A percentile compares a stretch with the other conserved stretches of the same genome.
Evolutionary conservation across 768 basidiomycete genomes (phyloP).

Genomic region (Tulasnella sp.): DNA sequence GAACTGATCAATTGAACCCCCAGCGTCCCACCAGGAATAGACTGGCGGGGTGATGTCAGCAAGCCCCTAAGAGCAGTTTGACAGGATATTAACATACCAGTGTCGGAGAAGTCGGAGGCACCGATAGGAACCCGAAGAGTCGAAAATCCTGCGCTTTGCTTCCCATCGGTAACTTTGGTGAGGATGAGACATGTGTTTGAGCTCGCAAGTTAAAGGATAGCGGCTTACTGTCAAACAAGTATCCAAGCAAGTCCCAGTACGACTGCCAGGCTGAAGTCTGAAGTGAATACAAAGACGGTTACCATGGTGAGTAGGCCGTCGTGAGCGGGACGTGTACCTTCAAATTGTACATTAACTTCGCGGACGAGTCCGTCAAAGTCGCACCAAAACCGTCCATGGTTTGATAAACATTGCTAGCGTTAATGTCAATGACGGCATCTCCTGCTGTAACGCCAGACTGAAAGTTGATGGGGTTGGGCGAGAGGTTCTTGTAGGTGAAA

Average conservation of each 20-base stretch:
- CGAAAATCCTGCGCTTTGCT: slow-evolving; percentile 46
- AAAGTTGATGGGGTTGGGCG: slow-evolving; percentile 6
- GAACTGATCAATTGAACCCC: slow-evolving; percentile 43
- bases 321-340: not conserved
- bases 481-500: slow-evolving; percentile 2
- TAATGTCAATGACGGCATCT: slow-evolving; percentile 7
- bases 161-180: slow-evolving; percentile 42
- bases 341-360: not conserved
- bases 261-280: slow-evolving; percentile 41
- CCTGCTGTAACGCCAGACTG: not conserved
- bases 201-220: not conserved
- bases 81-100: slow-evolving; percentile 26
- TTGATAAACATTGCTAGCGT: slow-evolving; percentile 7
- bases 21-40: slow-evolving; percentile 54
- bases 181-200: too few relatives aligned
- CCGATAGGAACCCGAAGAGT: slow-evolving; percentile 54
- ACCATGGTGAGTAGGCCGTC: too few relatives aligned
- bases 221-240: slow-evolving; percentile 41
- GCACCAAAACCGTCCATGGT: slow-evolving; percentile 14
- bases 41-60: slow-evolving; percentile 22
- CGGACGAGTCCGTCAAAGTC: slow-evolving; percentile 9
- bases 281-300: not conserved
- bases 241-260: slow-evolving; percentile 47
- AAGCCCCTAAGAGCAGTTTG: not conserved
- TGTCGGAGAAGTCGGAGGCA: slow-evolving; percentile 60